These are phyloP conservation scores for Colletotrichum tropicale DNA, from an alignment of 2,329 filamentous ascomycete species.

Conservation along the genomic window DNA sequence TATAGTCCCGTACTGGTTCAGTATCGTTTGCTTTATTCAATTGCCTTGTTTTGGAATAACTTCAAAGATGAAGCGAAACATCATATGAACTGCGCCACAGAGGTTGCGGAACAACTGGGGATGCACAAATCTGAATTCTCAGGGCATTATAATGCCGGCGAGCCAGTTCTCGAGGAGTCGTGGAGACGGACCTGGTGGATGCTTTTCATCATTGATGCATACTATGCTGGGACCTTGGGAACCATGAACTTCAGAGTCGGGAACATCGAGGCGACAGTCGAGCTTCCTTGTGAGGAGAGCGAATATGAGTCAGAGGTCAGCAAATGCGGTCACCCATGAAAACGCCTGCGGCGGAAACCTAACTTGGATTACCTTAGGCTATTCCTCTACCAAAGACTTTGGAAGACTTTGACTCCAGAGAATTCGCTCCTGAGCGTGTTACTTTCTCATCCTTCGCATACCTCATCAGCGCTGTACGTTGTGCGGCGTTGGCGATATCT, in stretches of 20 bases:
- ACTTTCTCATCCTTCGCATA: conserved; percentile 71
- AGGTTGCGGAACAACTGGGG: conserved; percentile 63
- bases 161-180: conserved; percentile 58
- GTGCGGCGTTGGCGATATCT: conserved; percentile 28
- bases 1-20: conserved; percentile 37
- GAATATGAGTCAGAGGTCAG: conserved; percentile 51
- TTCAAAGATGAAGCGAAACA: conserved; percentile 25
- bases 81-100: conserved; percentile 52
- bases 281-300: conserved; percentile 68
- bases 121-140: conserved; percentile 64
- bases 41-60: conserved; percentile 38
- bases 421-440: conserved; percentile 58
- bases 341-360: neutral
- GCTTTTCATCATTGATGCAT: conserved; percentile 65
- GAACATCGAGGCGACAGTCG: conserved; percentile 56
- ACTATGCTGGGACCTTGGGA: conserved; percentile 34
- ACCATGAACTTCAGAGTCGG: conserved; percentile 28
- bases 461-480: conserved; percentile 66
- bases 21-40: conserved; percentile 37
- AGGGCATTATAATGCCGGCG: conserved; percentile 45
- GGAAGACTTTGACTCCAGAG: conserved; percentile 64
- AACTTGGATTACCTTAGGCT: conserved; percentile 25
- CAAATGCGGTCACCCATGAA: conserved; percentile 15
- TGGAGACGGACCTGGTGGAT: conserved; percentile 77
- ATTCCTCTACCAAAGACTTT: conserved; percentile 51